phyloP scores from a whole-genome alignment of 441 rosid species.

The Croton laevigatus region DNA sequence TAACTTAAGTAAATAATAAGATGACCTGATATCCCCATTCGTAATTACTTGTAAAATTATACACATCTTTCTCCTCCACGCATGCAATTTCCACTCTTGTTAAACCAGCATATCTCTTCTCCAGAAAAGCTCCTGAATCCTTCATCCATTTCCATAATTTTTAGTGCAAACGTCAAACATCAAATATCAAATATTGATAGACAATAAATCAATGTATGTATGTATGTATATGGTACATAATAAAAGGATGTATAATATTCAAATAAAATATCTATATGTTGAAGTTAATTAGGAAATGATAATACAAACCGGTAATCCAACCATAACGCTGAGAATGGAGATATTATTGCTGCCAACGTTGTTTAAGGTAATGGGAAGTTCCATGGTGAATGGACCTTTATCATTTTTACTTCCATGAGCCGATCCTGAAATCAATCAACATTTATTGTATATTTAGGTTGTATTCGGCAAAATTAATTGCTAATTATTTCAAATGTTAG shows the following conservation, averaged over 20 bases:
- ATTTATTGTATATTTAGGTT: too few species aligned
- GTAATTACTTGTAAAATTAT: conserved; percentile 37
- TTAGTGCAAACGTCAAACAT: not conserved
- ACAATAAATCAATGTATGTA: too few species aligned
- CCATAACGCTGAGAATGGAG: conserved; percentile 69
- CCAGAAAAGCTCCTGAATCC: conserved; percentile 80
- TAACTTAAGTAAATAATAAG: not conserved
- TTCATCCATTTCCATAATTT: conserved; percentile 12
- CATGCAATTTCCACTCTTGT: conserved; percentile 41
- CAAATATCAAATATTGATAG: too few species aligned
- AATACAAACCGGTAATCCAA: conserved; percentile 62
- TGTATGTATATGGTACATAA: too few species aligned
- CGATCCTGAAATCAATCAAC: conserved; percentile 51
- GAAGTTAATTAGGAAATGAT: not conserved
- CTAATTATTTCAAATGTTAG: too few species aligned
- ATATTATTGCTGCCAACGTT: conserved; percentile 38
- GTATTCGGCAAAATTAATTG: too few species aligned
- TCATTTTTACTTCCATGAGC: conserved; percentile 46
- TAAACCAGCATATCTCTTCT: conserved; percentile 54
- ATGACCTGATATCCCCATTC: conserved; percentile 84
- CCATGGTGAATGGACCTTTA: conserved; percentile 31
- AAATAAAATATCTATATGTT: too few species aligned
- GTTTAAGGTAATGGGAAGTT: conserved; percentile 41
- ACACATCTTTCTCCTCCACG: not conserved
- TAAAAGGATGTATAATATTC: too few species aligned